Base-by-base conservation (phyloP, 2,329 filamentous ascomycete genomes). In the Penicillium frequentans region DNA sequence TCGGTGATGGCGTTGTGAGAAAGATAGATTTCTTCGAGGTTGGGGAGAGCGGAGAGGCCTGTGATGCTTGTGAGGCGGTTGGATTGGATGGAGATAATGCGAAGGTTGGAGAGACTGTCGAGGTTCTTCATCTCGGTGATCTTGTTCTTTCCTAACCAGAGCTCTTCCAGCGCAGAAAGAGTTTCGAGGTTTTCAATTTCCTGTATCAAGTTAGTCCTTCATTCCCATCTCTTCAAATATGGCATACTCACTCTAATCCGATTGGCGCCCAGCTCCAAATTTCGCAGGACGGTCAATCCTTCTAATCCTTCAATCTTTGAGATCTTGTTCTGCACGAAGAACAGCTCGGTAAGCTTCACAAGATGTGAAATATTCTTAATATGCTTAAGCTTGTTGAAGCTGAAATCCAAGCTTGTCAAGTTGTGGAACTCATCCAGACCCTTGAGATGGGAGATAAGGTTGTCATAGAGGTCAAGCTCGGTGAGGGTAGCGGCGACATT, bases 351-450 rank as follows among this genome's bases (percentile, higher is more conserved):
- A 56, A 98, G 83, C 53, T 91, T 83, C 23, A 79, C 88, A 57
- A 99, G 79, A 68, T 93, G 89, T 57, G 84, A 83, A 63, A 98
- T 79, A 68, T 93, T 87, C 76, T 96, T 96, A 79, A 99, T 96
- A 76, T 97, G 93, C 75, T 96, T 97, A 79, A 99, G 93, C 81
- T 98, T 98, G 81, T 99, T 99, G 84, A 97, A 99, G 74, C 90
- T 96, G 51, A 99, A 82, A 73, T 99, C 95, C 54, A 99, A 85
- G 55, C 81, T 89, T 6, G 84, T 91, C 53, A 99, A 84, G 59
- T 90, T 82, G 13, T 82, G 85, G 56, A 97, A 85, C 46, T 86
- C 81, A 53, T 97, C 92, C 46, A 99, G 83, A 29, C 90, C 90
- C 64, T 88, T 87, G 75, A 97, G 86, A 74, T 96, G 92, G 11